phyloP scores from a whole-genome alignment of 2,329 filamentous ascomycete genomes.

The Corinectria fuckeliana region DNA sequence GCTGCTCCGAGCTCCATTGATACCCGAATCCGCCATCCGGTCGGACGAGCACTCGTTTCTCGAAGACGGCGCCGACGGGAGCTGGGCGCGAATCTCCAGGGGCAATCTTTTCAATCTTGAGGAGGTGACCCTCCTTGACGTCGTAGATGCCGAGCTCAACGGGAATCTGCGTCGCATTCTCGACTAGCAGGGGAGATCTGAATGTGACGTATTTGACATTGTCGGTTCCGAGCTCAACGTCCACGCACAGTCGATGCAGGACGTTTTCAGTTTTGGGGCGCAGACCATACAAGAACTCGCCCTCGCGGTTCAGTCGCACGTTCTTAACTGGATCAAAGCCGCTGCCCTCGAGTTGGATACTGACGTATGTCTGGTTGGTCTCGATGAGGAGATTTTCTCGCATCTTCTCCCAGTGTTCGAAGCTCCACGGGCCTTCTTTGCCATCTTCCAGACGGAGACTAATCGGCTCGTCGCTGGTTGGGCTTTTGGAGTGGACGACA shows the following conservation, averaged over 20 bases:
- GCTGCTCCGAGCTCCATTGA: conserved; percentile 85
- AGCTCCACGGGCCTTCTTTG: conserved; percentile 92
- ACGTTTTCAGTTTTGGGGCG: conserved; percentile 86
- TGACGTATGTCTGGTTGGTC: conserved; percentile 78
- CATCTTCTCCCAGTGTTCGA: conserved; percentile 96
- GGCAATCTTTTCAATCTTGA: conserved; percentile 97
- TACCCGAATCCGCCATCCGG: conserved; percentile 98
- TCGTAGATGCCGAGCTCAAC: conserved; percentile 93
- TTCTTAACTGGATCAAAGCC: conserved; percentile 91
- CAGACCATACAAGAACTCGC: conserved; percentile 87
- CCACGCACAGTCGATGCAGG: conserved; percentile 88
- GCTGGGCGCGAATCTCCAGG: conserved; percentile 90
- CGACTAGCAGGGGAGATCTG: conserved; percentile 86
- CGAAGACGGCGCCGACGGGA: conserved; percentile 88
- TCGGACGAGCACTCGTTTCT: conserved; percentile 86
- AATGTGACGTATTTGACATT: conserved; percentile 99
- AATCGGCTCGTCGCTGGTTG: conserved; percentile 69
- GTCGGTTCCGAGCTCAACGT: conserved; percentile 87
- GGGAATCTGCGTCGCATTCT: conserved; percentile 96
- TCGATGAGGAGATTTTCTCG: conserved; percentile 91
- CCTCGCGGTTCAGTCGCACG: conserved; percentile 91
- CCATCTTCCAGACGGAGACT: conserved; percentile 84
- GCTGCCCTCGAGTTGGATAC: conserved; percentile 86
- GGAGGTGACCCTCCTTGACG: conserved; percentile 81
- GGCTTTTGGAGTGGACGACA: conserved; percentile 78